Evolutionary conservation across 805 yeast species (phyloP).

Genomic region (Barnettozyma populi): DNA sequence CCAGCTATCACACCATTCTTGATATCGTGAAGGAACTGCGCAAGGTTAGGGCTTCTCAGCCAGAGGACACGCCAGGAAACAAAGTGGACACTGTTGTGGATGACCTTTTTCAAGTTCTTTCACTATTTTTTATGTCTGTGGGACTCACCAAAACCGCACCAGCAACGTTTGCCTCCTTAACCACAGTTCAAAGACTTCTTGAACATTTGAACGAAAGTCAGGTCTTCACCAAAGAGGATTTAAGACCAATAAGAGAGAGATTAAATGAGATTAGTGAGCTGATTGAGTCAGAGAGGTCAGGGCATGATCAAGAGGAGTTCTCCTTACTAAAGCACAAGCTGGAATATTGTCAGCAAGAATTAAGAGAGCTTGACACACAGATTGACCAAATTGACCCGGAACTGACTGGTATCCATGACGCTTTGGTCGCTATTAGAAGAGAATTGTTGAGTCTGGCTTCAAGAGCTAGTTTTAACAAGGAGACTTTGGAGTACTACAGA

Average conservation of each 20-base stretch:
- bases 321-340: conserved; percentile 61
- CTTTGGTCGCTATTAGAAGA: conserved; percentile 59
- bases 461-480: conserved; percentile 27
- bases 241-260: conserved; percentile 69
- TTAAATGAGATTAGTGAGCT: conserved; percentile 55
- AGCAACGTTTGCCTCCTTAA: conserved; percentile 84
- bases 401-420: conserved; percentile 42
- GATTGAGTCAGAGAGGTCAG: conserved; percentile 39
- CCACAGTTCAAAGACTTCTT: conserved; percentile 79
- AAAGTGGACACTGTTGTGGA: conserved; percentile 72
- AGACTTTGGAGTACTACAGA: conserved; percentile 30
- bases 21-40: conserved; percentile 47
- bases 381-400: conserved; percentile 48
- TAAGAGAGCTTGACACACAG: conserved; percentile 49
- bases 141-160: conserved; percentile 90
- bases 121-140: conserved; percentile 84
- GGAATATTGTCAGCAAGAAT: conserved; percentile 53
- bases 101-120: conserved; percentile 83
- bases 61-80: conserved; percentile 26
- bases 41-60: conserved; percentile 35
- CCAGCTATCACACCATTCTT: conserved; percentile 54
- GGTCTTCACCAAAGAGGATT: conserved; percentile 80
- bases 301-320: conserved; percentile 42
- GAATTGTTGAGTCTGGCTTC: conserved; percentile 50
- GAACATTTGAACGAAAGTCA: conserved; percentile 78